Evolutionary conservation across 495 filamentous ascomycete species (phyloP).

Genomic region (Niebla homalea): DNA sequence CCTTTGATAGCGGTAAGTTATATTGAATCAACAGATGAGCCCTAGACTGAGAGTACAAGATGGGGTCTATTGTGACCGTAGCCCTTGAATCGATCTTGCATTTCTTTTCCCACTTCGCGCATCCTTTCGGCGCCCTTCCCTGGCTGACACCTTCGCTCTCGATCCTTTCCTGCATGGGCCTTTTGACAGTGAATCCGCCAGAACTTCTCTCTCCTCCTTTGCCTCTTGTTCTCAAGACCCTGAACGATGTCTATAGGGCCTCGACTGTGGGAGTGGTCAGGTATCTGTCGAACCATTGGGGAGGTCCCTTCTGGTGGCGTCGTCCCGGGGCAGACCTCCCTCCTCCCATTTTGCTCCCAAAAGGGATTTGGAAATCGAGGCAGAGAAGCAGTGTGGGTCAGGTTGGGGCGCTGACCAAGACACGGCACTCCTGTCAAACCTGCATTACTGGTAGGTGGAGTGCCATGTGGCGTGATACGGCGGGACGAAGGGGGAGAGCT

Average conservation of each 20-base stretch:
- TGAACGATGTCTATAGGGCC: conserved; percentile 95
- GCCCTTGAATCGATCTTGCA: conserved; percentile 58
- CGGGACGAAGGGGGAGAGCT: conserved; percentile 42
- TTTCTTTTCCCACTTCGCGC: conserved; percentile 71
- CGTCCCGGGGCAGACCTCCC: conserved; percentile 18
- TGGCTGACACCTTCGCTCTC: conserved; percentile 47
- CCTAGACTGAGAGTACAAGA: conserved; percentile 72
- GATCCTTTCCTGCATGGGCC: conserved; percentile 39
- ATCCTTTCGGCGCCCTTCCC: conserved; percentile 88
- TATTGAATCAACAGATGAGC: not conserved
- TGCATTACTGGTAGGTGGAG: conserved; percentile 20
- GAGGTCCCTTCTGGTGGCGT: conserved; percentile 27
- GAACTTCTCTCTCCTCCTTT: conserved; percentile 80
- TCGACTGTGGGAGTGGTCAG: conserved; percentile 43
- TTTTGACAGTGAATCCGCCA: conserved; percentile 69
- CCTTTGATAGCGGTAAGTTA: not conserved
- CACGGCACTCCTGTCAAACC: conserved; percentile 32
- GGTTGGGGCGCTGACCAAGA: conserved; percentile 51
- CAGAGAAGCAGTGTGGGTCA: conserved; percentile 55
- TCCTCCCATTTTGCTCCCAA: conserved; percentile 33
- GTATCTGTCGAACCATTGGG: conserved; percentile 13
- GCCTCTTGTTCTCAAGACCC: conserved; percentile 85
- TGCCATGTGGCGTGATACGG: conserved; percentile 32
- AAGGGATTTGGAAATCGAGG: conserved; percentile 62
- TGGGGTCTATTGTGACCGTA: conserved; percentile 44